Base-by-base conservation (phyloP, 2,329 filamentous ascomycete species). In the Allantophomopsis cytisporea region DNA sequence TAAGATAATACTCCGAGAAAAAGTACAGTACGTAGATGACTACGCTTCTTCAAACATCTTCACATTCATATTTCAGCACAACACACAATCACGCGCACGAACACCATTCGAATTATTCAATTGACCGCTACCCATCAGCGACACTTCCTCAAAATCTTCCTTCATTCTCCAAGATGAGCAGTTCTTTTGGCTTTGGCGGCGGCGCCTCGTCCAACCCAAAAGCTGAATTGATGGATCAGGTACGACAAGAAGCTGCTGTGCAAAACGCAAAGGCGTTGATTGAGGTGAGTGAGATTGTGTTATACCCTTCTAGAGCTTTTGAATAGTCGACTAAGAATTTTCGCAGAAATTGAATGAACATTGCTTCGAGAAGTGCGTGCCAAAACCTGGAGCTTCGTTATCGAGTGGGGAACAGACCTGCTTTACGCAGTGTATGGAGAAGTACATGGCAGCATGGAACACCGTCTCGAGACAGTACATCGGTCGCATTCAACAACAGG, bases 381-480 rank as follows among this genome's bases (percentile, higher is more conserved):
- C 80, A 37, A 77, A 80, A 54, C 80, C 83, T 39, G 78, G 80
- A 42, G 59, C 68, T 37, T 76, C 73, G 39, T 62, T 88, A 41
- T 79, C 77, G 37, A 73, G 69, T 60, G 61, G 70, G 60, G 83
- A 89, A 59, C 67, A 76, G 54, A 67, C 71, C 16, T 89, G 83
- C 64, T 69, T 83, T 54, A 83, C 72, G 15, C 68, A 71, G 44
- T 89, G 83, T 66, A 83, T 87, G 75, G 82, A 88, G 53, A 88
- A 88, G 61, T 89, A 88, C 68, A 84, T 88, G 68, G 64, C 69
- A 23, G 72, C 81, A 10, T 89, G 83, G 83, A 87, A 87, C 62
- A 64, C 71, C 46, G 77, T 84, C 53, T 82, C 78, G 63, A 60
- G 68, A 36, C 68, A 77, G 32, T 86, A 85, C 58, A 73, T 85